These are phyloP conservation scores for Starmerella bacillaris DNA, from an alignment of 805 yeast species.

Conservation along the genomic window DNA sequence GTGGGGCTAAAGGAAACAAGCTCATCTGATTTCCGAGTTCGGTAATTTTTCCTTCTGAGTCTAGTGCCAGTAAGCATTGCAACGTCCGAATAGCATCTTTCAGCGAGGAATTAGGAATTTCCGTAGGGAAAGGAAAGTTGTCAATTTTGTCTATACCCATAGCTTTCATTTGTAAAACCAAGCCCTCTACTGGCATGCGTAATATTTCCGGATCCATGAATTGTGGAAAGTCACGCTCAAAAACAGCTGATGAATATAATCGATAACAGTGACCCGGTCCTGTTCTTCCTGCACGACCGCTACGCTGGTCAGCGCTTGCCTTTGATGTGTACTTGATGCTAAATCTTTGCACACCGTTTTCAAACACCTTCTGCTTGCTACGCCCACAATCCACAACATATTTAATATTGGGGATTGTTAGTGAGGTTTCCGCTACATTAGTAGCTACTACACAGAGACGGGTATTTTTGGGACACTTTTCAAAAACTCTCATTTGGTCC, in stretches of 20 bases:
- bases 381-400: constrained; percentile 94
- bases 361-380: constrained; percentile 68
- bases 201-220: constrained; percentile 79
- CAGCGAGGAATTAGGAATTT: constrained; percentile 52
- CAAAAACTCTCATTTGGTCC: constrained; percentile 86
- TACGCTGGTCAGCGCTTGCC: constrained; percentile 87
- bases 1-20: constrained; percentile 78
- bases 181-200: constrained; percentile 91
- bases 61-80: constrained; percentile 61
- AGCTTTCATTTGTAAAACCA: constrained; percentile 86
- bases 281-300: constrained; percentile 96
- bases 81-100: constrained; percentile 49
- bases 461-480: constrained; percentile 66
- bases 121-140: constrained; percentile 93
- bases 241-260: constrained; percentile 81
- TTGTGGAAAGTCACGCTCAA: constrained; percentile 64
- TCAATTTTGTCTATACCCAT: constrained; percentile 86
- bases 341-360: constrained; percentile 84
- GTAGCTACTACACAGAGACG: constrained; percentile 89
- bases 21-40: constrained; percentile 74
- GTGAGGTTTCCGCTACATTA: constrained; percentile 91
- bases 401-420: constrained; percentile 87
- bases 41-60: constrained; percentile 39
- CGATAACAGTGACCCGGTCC: constrained; percentile 98
- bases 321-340: constrained; percentile 83